A percentile compares a stretch with the other conserved stretches of the same genome.
Evolutionary conservation across 345 rosid species (phyloP).

Genomic region (Murraya koenigii): DNA sequence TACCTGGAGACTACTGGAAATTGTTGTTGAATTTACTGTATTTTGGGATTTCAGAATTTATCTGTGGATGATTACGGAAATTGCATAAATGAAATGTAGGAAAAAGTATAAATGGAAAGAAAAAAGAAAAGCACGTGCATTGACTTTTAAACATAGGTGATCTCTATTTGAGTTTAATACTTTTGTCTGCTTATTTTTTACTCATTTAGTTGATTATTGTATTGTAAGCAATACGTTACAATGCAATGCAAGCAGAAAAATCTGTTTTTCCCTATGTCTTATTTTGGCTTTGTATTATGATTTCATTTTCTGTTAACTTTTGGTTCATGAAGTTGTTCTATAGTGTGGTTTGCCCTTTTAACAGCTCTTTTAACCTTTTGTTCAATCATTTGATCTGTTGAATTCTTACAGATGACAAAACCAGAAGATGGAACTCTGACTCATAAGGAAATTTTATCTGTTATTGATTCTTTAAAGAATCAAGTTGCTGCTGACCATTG

Average conservation of each 20-base stretch:
- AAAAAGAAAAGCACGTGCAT: background rate
- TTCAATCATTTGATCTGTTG: background rate
- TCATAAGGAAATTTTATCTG: slow-evolving; percentile 45
- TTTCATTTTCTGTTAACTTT: background rate
- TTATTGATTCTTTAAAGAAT: slow-evolving; percentile 64
- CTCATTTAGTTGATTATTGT: background rate
- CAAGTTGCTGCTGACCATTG: slow-evolving; percentile 64
- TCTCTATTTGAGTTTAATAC: background rate
- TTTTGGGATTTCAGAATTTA: background rate
- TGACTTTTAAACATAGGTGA: too few relatives aligned
- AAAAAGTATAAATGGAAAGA: background rate
- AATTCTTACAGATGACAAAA: slow-evolving; percentile 26
- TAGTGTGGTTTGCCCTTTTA: background rate
- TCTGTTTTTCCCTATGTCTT: background rate
- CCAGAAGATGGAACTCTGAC: slow-evolving; percentile 26
- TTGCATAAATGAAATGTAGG: background rate
- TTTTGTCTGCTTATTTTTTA: background rate
- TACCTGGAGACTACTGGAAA: background rate
- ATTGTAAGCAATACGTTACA: background rate
- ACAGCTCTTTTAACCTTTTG: background rate
- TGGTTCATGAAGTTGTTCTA: background rate
- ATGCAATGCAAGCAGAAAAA: background rate
- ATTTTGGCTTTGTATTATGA: background rate
- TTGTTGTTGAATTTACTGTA: background rate
- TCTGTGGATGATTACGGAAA: background rate